Base-by-base conservation (phyloP, 257 asterid genomes). In the Ligustrum vulgare region DNA sequence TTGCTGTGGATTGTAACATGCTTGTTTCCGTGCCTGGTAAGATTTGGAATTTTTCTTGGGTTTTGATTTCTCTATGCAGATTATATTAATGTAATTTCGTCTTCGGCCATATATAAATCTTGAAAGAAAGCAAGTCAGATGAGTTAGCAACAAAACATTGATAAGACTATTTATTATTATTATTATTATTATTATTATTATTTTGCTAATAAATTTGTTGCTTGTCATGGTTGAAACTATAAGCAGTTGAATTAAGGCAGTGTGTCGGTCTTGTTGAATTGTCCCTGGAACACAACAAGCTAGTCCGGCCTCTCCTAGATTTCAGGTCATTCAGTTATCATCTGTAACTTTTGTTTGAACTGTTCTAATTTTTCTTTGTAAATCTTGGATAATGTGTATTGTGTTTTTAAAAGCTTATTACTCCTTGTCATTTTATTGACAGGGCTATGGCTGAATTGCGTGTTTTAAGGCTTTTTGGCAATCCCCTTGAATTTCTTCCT, bases 231-330 rank as follows among this genome's bases (percentile, higher is more conserved):
- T 41, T 80, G 84, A 56, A 80, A 75, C 67, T 80, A 63, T 74
- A 77, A 72, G 77, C 96, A 95, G 99, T 88, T 84, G 99, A 95
- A 79, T 76, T 95, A 75, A 90, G 91, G 75, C 92, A 87, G 82
- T 93, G 99, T 56, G 83, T 91, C 77, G 88, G 89, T 81, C 90
- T 95, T 70, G 89, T 95, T 75, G 99, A 95, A 82, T 84, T 95
- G 85, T 95, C 99, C 54, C 86, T 95, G 91, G 99, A 93, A 80
- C 99, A 95, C 92, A 95, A 95, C 93, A 95, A 93, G 93, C 88
- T 95, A 87, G 97, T 95, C 74, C 91, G 99, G 58, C 99, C 99
- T 60, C 91, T 93, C 81, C 96, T 95, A 43, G 98, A 95, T 88
- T 95, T 95, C 98, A 95, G 99, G 99, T 95, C 90, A 80, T 76